Evolutionary conservation across 108 stramenopile species (phyloP), one percentile per base, ranked within the genome.

Genomic region (Mediolabrus comicus): DNA sequence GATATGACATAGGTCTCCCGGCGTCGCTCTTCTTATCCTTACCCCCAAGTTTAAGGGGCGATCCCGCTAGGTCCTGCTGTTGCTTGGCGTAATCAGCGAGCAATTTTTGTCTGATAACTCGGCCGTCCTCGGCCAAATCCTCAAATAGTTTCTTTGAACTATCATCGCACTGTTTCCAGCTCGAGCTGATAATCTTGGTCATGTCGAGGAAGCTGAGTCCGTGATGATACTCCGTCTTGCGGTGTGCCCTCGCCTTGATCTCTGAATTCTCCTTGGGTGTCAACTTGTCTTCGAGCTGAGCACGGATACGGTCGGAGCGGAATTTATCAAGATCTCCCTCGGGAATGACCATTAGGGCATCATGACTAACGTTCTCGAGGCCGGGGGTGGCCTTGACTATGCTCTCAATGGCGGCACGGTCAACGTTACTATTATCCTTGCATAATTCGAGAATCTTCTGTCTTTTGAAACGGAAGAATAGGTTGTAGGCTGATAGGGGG

Each of bases 121-220:
- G 14, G n/a, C 56, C 56, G 16, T 57, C 56, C 56, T 32, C 56
- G 29, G 56, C 31, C 56, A 57, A 57, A 32, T 12, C 27, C 24
- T 57, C 56, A 33, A 57, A 57, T 19, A 57, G 6, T 19, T 32
- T 33, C 56, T 33, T 30, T 8, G 34, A 32, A 10, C 25, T 5
- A 33, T 30, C 29, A 57, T 57, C 56, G 5, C n/a, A 17, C 16
- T 17, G 17, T 28, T 57, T 57, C 56, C 56, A 57, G 17, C 31
- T 32, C 0, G 32, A 30, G 29, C 31, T 32, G 34, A 57, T 57
- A 33, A 57, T 57, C 56, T 33, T 30, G 4, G 34, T 19, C 56
- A 57, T 57, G 10, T 57, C 56, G 30, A 57, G 56, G 56, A 57
- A 57, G 11, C 56, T 57, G 8, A 57, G 29, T 5, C 56, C 56